These are phyloP conservation scores for Candida namnaoensis DNA, from an alignment of 805 yeast genomes.

Conservation along the genomic window DNA sequence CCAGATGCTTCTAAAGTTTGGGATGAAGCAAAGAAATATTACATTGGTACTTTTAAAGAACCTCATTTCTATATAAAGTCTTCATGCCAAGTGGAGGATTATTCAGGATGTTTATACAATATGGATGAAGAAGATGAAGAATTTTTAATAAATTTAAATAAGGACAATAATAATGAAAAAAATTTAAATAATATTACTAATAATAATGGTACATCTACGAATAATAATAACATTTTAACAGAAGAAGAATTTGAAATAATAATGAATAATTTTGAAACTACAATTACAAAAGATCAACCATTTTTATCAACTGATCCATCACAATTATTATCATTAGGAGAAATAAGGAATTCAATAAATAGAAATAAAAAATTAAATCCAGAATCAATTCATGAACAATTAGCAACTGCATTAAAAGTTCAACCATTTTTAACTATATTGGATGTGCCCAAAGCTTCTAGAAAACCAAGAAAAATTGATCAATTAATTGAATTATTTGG, in stretches of 20 bases:
- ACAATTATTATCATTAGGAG: slow-evolving; percentile 63
- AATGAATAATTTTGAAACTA: slow-evolving; percentile 64
- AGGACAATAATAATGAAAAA: slow-evolving; percentile 13
- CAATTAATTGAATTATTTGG: slow-evolving; percentile 55
- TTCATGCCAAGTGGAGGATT: slow-evolving; percentile 94
- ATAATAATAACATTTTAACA: slow-evolving; percentile 28
- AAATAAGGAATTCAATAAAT: slow-evolving; percentile 45
- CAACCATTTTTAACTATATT: slow-evolving; percentile 53
- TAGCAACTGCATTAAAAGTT: slow-evolving; percentile 47
- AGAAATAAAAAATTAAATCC: slow-evolving; percentile 39
- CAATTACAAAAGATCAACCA: slow-evolving; percentile 78
- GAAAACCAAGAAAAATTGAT: slow-evolving; percentile 34
- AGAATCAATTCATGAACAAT: slow-evolving; percentile 44
- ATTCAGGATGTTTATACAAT: slow-evolving; percentile 75
- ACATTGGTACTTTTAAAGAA: slow-evolving; percentile 53
- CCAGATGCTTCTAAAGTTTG: slow-evolving; percentile 88
- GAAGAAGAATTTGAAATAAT: slow-evolving; percentile 85
- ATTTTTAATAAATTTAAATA: slow-evolving; percentile 41
- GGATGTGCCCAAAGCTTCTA: slow-evolving; percentile 30
- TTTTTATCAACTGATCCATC: slow-evolving; percentile 79
- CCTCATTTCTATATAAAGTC: slow-evolving; percentile 81
- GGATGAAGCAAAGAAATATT: slow-evolving; percentile 69
- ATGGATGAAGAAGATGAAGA: slow-evolving; percentile 86
- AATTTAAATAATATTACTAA: neutral
- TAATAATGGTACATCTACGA: no score